Evolutionary conservation across 2,329 filamentous ascomycete species (phyloP), one percentile per base, ranked within the genome.

Genomic region (Talaromyces sp.): DNA sequence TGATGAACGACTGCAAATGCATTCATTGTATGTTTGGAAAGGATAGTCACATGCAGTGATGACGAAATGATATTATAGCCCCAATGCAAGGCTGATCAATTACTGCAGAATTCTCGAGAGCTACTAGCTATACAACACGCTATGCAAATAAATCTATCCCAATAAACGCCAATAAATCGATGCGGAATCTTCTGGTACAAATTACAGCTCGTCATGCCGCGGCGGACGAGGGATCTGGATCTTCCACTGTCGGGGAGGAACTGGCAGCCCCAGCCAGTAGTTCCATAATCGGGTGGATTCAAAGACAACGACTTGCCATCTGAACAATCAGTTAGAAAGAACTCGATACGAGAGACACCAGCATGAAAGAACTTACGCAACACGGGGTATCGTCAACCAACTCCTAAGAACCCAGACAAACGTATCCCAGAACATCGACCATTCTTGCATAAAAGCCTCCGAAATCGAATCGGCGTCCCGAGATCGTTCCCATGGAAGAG

Each of bases 331-430:
- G 45, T 56, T 40, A 50, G 45, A 35, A 37, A 35, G 8, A 41
- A 19, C 7, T 31, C 17, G 56, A 36, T n/a, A 45, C 25, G 39
- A 10, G n/a, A 6, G 19, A 31, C 21, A 22, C 15, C 37, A 40
- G 7, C 11, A 5, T n/a, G 28, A 17, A 25, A 17, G 39, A 60
- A 84, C 89, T 84, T 81, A 94, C 89, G 89, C 58, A 61, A 81
- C 81, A 46, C 74, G 78, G 0, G 92, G 92, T 50, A 91, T 77
- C 21, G 79, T 75, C 5, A 85, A 56, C 89, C 91, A 99, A 60
- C 83, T 82, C 63, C 72, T 80, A 8, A 94, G 22, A 1, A 97
- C 85, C 65, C 86, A 84, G 64, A 83, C 81, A 50, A 84, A 78
- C 0, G 85, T 86, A 59, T 80, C 78, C 67, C 79, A 82, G 11